Conservation (phyloP, 495 filamentous ascomycete species). For the Neurospora cerealis region DNA sequence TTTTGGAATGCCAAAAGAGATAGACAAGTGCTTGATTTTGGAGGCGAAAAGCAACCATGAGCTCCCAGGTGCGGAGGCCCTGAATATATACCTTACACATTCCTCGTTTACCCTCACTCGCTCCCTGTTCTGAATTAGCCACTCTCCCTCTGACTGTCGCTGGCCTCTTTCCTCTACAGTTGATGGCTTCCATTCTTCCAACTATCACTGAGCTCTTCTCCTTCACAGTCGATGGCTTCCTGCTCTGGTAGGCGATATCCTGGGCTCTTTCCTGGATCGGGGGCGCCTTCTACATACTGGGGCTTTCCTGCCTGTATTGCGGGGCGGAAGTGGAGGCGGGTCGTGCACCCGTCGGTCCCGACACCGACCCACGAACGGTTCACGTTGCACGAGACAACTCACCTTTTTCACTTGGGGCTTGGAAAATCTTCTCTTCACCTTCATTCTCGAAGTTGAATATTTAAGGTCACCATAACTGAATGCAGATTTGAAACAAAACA, state of each 20-base stretch:
- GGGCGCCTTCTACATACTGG: neutral
- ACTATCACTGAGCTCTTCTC: neutral
- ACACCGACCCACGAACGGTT: neutral
- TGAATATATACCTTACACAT: neutral
- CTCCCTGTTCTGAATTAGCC: neutral
- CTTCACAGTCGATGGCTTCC: neutral
- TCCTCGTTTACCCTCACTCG: neutral
- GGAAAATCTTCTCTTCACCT: neutral
- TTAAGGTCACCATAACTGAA: neutral
- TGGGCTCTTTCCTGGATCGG: neutral
- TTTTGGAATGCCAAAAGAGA: too few species aligned
- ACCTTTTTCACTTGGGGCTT: neutral
- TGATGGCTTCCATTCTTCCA: neutral
- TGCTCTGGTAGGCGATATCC: too few species aligned
- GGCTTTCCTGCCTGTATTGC: neutral
- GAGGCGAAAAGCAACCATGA: too few species aligned
- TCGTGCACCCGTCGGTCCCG: neutral
- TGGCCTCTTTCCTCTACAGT: neutral
- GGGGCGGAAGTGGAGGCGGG: neutral
- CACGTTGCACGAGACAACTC: neutral
- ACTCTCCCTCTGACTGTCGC: neutral
- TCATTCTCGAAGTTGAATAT: neutral
- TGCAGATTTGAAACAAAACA: neutral
- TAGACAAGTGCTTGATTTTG: too few species aligned
- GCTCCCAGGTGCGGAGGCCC: too few species aligned